A percentile compares a stretch with the other conserved stretches of the same genome.
Conservation (phyloP, 345 rosid genomes). For the Ceriops decandra region DNA sequence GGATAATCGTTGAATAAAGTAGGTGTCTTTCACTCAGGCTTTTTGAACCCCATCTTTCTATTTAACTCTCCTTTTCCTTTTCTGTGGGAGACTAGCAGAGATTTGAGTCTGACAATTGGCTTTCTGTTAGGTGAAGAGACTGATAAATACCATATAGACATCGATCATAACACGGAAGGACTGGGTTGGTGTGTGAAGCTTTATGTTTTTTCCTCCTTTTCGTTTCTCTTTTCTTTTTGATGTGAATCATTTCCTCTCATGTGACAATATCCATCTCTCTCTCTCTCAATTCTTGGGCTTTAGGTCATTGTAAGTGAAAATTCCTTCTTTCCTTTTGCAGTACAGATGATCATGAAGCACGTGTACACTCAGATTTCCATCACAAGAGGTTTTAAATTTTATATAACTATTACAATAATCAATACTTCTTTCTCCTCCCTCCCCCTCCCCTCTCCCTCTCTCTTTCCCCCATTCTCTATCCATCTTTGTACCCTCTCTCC, state of each 20-base stretch:
- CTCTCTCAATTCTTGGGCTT: slow-evolving; percentile 12
- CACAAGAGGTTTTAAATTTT: slow-evolving; percentile 55
- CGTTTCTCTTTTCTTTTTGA: background rate
- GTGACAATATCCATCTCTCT: background rate
- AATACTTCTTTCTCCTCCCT: slow-evolving; percentile 24
- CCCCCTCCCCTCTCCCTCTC: background rate
- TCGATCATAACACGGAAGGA: slow-evolving; percentile 7
- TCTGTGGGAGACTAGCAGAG: slow-evolving; percentile 59
- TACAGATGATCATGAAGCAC: slow-evolving; percentile 68
- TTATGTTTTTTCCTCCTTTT: background rate
- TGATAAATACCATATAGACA: slow-evolving; percentile 5
- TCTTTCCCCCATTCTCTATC: slow-evolving; percentile 19
- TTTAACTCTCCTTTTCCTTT: slow-evolving; percentile 24
- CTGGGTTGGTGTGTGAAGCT: slow-evolving; percentile 18
- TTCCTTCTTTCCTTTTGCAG: slow-evolving; percentile 35
- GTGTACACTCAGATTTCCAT: slow-evolving; percentile 65
- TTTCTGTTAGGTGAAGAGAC: slow-evolving; percentile 13
- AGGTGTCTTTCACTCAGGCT: slow-evolving; percentile 46
- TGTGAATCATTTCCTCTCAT: slow-evolving; percentile 8
- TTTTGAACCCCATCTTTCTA: slow-evolving; percentile 33
- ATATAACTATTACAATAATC: slow-evolving; percentile 47
- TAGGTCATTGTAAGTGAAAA: slow-evolving; percentile 22
- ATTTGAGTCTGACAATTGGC: slow-evolving; percentile 54
- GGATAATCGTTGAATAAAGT: slow-evolving; percentile 45
- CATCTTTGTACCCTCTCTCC: slow-evolving; percentile 8